These are phyloP conservation scores for Zopfochytrium polystomum DNA, from an alignment of 371 early-diverging fungal genomes.

Conservation along the genomic window DNA sequence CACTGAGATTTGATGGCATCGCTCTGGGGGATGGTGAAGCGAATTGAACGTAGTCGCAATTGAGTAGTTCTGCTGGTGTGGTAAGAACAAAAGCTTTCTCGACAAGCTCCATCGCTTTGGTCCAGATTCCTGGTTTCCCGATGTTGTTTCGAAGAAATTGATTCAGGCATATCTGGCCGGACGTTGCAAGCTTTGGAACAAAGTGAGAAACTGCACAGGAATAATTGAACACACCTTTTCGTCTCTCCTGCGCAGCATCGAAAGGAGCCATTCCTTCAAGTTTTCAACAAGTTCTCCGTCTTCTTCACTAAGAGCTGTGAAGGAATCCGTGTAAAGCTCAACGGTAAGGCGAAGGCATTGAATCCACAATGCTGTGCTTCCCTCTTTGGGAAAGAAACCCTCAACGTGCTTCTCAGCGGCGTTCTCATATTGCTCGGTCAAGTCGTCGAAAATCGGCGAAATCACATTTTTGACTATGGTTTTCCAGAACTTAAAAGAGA, in stretches of 20 bases:
- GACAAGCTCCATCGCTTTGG: slow-evolving; percentile 34
- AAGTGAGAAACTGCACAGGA: slow-evolving; percentile 25
- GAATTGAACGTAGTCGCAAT: too few species aligned
- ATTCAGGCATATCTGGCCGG: slow-evolving; percentile 51
- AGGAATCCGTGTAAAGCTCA: slow-evolving; percentile 38
- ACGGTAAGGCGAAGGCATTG: slow-evolving; percentile 44
- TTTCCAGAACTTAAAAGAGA: slow-evolving; percentile 46
- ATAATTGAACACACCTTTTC: slow-evolving; percentile 12
- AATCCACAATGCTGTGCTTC: slow-evolving; percentile 42
- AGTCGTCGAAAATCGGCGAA: slow-evolving; percentile 53
- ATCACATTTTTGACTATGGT: slow-evolving; percentile 45
- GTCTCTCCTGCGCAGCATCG: slow-evolving; percentile 24
- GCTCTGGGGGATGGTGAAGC: not conserved
- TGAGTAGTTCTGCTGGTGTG: slow-evolving; percentile 47
- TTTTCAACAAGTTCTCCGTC: slow-evolving; percentile 7
- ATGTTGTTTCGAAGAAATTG: slow-evolving; percentile 46
- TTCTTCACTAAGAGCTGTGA: slow-evolving; percentile 27
- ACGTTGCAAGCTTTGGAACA: slow-evolving; percentile 40
- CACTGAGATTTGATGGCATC: not conserved
- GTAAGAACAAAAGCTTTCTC: slow-evolving; percentile 41
- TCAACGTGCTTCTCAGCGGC: slow-evolving; percentile 16
- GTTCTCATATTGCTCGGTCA: slow-evolving; percentile 19
- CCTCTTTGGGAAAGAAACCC: not conserved
- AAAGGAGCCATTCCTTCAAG: slow-evolving; percentile 9
- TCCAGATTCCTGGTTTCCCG: slow-evolving; percentile 39